Evolutionary conservation across 140 eudicot genomes (phyloP), one percentile per base, ranked within the genome.

Genomic region (Stevia rebaudiana): DNA sequence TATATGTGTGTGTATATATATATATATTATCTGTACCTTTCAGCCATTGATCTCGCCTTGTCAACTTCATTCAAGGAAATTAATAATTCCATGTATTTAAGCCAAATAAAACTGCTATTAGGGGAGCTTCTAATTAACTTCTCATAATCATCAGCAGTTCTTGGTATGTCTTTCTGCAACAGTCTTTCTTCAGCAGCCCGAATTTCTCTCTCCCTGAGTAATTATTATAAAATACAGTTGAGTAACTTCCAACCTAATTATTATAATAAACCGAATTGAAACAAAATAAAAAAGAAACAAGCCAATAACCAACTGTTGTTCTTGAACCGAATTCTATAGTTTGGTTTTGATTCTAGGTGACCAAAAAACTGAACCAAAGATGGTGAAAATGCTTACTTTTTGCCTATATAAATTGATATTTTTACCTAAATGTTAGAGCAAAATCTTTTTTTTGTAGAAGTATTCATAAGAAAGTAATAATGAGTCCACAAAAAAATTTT

Each of bases 51-150:
- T 24, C 97, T 82, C 21, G 97, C 95, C 69, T 82, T 88, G 65
- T 83, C 97, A 68, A 90, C 76, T 28, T 90, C 94, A 53, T 85
- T 84, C 74, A 76, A 58, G 17, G 86, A 73, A 42, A 86, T 80
- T 81, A 82, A 75, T 65, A 72, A 82, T 0, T 71, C 87, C 95
- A 90, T 90, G 79, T 86, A 90, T 22, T 90, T 86, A 54, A 90
- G 84, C 97, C 97, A 90, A 21, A 90, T 71, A 80, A 83, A 90
- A 68, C 97, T 90, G 86, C 84, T 90, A 68, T 90, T 86, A 1
- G 97, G 97, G 53, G 95, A 90, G 78, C 80, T 86, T 65, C 95
- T 68, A 43, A 82, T 76, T 25, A 86, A 71, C 75, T 90, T 90
- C 81, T 90, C 97, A 70, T 72, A 86, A 59, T 90, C 97, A 70